Evolutionary conservation across 768 basidiomycete genomes (phyloP), one percentile per base, ranked within the genome.

Genomic region (Paxillus rubicundulus): DNA sequence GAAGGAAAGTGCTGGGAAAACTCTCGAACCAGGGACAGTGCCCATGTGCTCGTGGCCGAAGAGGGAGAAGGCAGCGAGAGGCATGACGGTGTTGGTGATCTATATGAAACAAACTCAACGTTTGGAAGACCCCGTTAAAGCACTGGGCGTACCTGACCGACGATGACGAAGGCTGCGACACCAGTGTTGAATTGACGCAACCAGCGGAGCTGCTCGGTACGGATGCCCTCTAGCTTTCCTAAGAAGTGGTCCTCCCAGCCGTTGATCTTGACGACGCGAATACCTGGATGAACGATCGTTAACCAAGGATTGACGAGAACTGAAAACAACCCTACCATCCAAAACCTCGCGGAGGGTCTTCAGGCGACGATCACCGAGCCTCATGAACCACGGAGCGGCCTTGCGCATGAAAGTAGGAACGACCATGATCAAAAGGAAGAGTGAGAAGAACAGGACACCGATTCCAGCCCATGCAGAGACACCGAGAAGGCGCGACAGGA

Each of bases 371-470:
- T 67, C 66, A 49, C 66, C 66, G 9, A 65, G 53, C 34, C 51
- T 56, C 61, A 67, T 56, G 49, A 67, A 68, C 51, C 50, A 45
- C 13, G 66, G 66, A 37, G 61, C 64, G 17, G 66, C 67, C 41
- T 58, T 68, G 50, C 64, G 64, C 66, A 67, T 67, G 53, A 67
- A 68, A 36, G 66, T 38, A 3, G 66, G 66, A n/a, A 67, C 64
- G 14, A 67, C 61, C 61, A 65, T 65, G 9, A 67, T 57, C 45
- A 67, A 56, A 37, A 63, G 17, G 44, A 67, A 41, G 41, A 67
- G 66, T 8, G 43, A 50, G 17, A 67, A 41, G 1, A 61, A 36
- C 18, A 67, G 58, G 21, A 63, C 61, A 27, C 66, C 66, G n/a
- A 68, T 37, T 33, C 66, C 61, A 30, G 66, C 61, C 66, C 61